Base-by-base conservation (phyloP, 306 rosid species). In the Vachellia pachyceras region DNA sequence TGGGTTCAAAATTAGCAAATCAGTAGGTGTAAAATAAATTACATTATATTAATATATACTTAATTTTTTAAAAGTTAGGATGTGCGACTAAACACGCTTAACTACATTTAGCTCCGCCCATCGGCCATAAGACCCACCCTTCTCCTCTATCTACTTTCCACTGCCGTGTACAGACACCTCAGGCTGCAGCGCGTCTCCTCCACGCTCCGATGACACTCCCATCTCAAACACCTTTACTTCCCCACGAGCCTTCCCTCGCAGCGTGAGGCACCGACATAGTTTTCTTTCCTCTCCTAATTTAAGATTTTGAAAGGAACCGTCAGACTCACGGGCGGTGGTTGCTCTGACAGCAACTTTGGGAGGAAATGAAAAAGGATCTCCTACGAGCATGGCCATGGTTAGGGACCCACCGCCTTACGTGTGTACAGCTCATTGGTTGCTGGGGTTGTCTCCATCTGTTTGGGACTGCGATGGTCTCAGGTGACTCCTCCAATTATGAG, bases 361-460 rank as follows among this genome's bases (percentile, higher is more conserved):
- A 7, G 69, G 37, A 4, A 63, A n/a, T 7, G 40, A 73, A 36
- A 6, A 69, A n/a, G 2, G 40, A 73, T 61, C 71, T 10, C 44
- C 29, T 39, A 69, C 73, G 7, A 46, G 35, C 75, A 68, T 37
- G 52, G 57, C 81, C 85, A 79, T 44, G 69, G 73, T 39, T 70
- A 36, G 46, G 14, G 70, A 18, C 47, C 55, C 14, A 42, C 37
- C 23, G 0, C 18, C 79, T 61, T 42, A 83, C 84, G 86, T 85
- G 87, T 85, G n/a, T 75, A n/a, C 81, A 78, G 52, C 12, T 82
- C 54, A 82, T 90, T 87, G 85, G 87, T n/a, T 3, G 29, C 77
- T 65, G 65, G 14, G 15, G 47, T 41, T 76, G 72, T 57, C 73
- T 49, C 69, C n/a, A 17, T 42, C 29, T 20, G 50, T 12, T 75